Conservation (phyloP, 345 rosid genomes). For the Hibiscus mutabilis region DNA sequence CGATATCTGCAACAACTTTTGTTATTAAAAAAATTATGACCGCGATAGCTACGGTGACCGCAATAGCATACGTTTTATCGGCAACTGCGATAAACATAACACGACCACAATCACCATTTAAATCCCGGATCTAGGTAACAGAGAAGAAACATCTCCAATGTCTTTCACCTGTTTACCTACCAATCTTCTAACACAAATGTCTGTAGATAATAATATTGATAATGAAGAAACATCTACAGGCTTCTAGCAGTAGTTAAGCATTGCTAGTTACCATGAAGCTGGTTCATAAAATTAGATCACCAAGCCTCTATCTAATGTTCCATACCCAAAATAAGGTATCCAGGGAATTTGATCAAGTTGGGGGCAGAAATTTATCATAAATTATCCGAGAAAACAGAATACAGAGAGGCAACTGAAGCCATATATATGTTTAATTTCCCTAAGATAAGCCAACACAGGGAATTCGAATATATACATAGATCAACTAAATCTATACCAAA, state of each 20-base stretch:
- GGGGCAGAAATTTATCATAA: too few relatives aligned
- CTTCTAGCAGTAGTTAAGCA: neutral
- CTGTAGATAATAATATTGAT: neutral
- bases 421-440: neutral
- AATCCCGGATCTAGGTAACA: neutral
- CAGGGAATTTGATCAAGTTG: too few relatives aligned
- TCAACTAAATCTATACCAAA: neutral
- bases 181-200: neutral
- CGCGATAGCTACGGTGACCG: too few relatives aligned
- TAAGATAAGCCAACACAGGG: neutral
- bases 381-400: neutral
- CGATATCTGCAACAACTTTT: too few relatives aligned
- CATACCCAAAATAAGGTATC: too few relatives aligned
- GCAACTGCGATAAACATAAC: too few relatives aligned
- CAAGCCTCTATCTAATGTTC: neutral
- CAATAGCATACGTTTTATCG: too few relatives aligned
- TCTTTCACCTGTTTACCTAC: neutral
- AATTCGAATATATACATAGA: neutral
- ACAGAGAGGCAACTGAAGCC: neutral
- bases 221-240: neutral
- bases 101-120: too few relatives aligned
- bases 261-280: neutral
- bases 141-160: neutral
- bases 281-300: neutral
- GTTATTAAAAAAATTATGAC: too few relatives aligned